phyloP scores from a whole-genome alignment of 495 filamentous ascomycete species.

The Neurospora intermedia region DNA sequence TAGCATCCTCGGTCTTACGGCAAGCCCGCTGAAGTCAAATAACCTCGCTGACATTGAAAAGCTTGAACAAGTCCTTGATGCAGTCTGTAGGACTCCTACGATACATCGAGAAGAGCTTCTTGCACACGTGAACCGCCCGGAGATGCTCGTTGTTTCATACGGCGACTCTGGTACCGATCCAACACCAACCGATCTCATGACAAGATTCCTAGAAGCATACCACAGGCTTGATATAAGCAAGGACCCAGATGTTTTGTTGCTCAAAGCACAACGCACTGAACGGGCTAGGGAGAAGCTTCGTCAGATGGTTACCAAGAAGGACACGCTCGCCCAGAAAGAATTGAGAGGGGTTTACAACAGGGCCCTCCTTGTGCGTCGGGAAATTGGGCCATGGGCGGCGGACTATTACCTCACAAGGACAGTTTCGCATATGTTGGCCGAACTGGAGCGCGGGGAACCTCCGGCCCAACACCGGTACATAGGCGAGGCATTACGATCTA shows the following conservation, averaged over 20 bases:
- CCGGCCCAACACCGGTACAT: constrained; percentile 41
- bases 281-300: constrained; percentile 29
- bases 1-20: constrained; percentile 71
- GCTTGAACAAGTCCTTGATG: constrained; percentile 69
- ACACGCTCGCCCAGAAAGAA: constrained; percentile 55
- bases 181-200: constrained; percentile 18
- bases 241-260: constrained; percentile 60
- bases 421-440: constrained; percentile 33
- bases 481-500: constrained; percentile 33
- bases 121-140: constrained; percentile 55
- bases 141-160: constrained; percentile 45
- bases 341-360: constrained; percentile 47
- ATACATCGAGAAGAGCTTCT: constrained; percentile 60
- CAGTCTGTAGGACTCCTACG: constrained; percentile 62
- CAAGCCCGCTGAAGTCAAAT: constrained; percentile 63
- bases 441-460: constrained; percentile 11
- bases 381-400: constrained; percentile 65
- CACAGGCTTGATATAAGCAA: constrained; percentile 44
- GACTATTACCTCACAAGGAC: constrained; percentile 59
- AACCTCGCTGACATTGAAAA: constrained; percentile 37
- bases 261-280: constrained; percentile 29
- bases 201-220: constrained; percentile 28
- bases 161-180: not conserved
- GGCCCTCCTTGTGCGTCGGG: constrained; percentile 40
- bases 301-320: constrained; percentile 35